These are phyloP conservation scores for Blastocystis sp. DNA, from an alignment of 352 stramenopile genomes.

Conservation along the genomic window DNA sequence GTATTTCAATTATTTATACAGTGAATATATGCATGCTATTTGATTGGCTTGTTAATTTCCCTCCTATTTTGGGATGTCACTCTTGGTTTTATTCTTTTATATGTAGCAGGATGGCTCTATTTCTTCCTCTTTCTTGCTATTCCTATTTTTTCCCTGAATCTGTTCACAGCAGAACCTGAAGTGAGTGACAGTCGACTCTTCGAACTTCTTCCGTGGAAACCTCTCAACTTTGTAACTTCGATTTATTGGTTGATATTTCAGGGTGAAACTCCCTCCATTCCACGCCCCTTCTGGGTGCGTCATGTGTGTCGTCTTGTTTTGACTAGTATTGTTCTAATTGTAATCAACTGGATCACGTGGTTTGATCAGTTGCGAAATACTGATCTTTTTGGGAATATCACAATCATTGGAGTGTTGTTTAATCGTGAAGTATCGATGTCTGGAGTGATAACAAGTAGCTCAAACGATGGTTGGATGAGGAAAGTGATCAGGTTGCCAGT, in stretches of 20 bases:
- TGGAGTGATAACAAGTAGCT: not conserved
- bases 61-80: not conserved
- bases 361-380: not conserved
- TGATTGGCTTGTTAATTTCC: conserved; percentile 33
- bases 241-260: not conserved
- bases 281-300: not conserved
- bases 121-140: not conserved
- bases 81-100: not conserved
- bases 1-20: conserved; percentile 2
- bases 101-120: conserved; percentile 21
- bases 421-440: not conserved
- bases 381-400: not conserved
- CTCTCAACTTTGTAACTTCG: not conserved
- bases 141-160: not conserved
- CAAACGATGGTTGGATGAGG: not conserved
- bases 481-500: not conserved
- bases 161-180: not conserved
- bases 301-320: not conserved
- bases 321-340: not conserved
- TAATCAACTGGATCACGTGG: not conserved
- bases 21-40: not conserved
- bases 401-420: not conserved
- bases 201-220: conserved; percentile 28
- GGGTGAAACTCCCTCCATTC: not conserved
- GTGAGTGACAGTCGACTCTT: not conserved